Evolutionary conservation across 495 filamentous ascomycete genomes (phyloP), one percentile per base, ranked within the genome.

Genomic region (Aspergillus nidulans): DNA sequence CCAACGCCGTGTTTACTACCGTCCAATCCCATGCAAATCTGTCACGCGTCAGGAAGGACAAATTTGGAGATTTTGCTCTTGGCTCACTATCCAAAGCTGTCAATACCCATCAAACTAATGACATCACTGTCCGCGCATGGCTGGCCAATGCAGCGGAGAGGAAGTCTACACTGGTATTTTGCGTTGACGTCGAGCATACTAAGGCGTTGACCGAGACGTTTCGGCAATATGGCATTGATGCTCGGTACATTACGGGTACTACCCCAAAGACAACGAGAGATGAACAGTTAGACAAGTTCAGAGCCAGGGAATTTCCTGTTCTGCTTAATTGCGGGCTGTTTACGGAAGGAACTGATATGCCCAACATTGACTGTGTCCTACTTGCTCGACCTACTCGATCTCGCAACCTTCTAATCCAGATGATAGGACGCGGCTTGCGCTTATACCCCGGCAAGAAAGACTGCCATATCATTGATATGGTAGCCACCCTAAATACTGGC

Each of bases 391-490:
- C 94, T 3, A 99, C 94, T 8, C 82, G 84, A 51, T 97, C 94
- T 15, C 83, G 86, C 19, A 97, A 96, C 58, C 76, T 99, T 7
- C 78, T 99, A 2, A 84, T 96, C 4, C 94, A 99, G 66, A 99
- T 99, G 94, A 95, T 99, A 45, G 94, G 94, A 0, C 84, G 94
- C 56, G 94, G 94, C 0, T 86, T 97, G 80, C 85, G 94, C 30
- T 71, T 96, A 26, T 78, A 86, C 63, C 76, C 86, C 2, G 87
- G 79, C 1, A 99, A 99, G 65, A 68, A 85, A 38, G 82, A 97
- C 62, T 99, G 94, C 60, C 94, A 97, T 67, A 77, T 99, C 43
- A 94, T 99, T 58, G 94, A 99, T 67, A 92, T 99, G 89, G 94
- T 97, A 1, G 84, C 90, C 0, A 86, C 83, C 12, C 73, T 97